Percentiles rank a stretch among this genome's conserved stretches.
Evolutionary conservation across 176 grass and related monocot genomes (phyloP).

Genomic region (Oropetium thomaeum): DNA sequence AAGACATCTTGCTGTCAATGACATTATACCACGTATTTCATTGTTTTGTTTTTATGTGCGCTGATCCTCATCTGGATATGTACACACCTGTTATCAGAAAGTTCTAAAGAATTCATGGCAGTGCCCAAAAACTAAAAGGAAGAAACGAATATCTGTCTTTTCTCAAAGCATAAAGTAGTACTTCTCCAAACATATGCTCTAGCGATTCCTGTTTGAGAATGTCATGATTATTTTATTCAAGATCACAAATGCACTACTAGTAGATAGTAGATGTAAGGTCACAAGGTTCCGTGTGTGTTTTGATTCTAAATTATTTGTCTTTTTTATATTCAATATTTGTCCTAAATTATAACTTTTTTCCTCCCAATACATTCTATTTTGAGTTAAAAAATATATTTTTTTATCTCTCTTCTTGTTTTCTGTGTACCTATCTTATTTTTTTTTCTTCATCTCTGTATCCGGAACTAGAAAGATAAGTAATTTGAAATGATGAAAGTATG

Average conservation of each 20-base stretch:
- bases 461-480: no score
- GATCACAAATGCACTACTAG: neutral
- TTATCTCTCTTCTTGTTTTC: no score
- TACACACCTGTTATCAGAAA: neutral
- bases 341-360: no score
- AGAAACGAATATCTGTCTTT: neutral
- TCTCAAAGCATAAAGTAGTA: neutral
- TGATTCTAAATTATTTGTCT: no score
- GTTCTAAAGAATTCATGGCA: neutral
- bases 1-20: slow-evolving; percentile 29
- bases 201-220: neutral
- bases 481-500: no score
- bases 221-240: neutral
- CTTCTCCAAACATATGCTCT: neutral
- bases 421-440: no score
- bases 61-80: neutral
- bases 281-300: no score
- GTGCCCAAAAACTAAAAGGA: no score
- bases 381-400: no score
- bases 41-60: neutral
- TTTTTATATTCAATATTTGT: no score
- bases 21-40: neutral
- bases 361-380: no score
- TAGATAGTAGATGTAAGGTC: neutral
- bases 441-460: no score